Evolutionary conservation across 164 flowering plant genomes (phyloP), one percentile per base, ranked within the genome.

Genomic region (Umbellularia californica): DNA sequence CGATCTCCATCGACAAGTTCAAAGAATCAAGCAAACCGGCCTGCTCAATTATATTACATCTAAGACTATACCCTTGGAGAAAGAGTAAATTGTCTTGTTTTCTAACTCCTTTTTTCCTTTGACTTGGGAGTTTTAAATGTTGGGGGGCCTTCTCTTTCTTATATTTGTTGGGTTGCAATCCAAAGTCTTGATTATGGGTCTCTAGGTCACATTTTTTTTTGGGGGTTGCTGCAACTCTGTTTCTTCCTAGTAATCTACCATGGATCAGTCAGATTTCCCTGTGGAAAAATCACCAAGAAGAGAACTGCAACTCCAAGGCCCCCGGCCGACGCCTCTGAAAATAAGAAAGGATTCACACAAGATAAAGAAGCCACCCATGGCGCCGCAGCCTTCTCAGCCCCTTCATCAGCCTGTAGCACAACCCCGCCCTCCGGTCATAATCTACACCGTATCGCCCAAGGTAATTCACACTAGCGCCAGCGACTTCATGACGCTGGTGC

Each of bases 221-320:
- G n/a, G n/a, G n/a, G n/a, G n/a, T n/a, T n/a, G 13, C 4, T 66
- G n/a, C 20, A 15, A 24, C 41, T 67, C 47, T 19, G n/a, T 67
- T n/a, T 67, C 20, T 67, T 28, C 41, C 19, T 5, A 3, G 23
- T 27, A 10, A 23, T 64, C 27, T 23, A 58, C 25, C 76, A 68
- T 78, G 78, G 78, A 75, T 73, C 74, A 71, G 12, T 69, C 76
- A 66, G 72, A 79, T 6, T 24, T 14, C 14, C 63, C 62, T 27
- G n/a, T 67, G 74, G 69, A 68, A 28, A 73, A 65, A 19, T 80
- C 83, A 19, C 79, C 83, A 9, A 83, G 85, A 30, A 82, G 78
- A 51, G 90, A 83, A 70, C 81, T 92, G 20, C 92, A 85, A 55
- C 81, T 92, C n/a, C 92, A 85, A 64, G 97, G 97, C 50, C 92